Evolutionary conservation across 2,329 filamentous ascomycete genomes (phyloP).

Genomic region (Tothia fuscella): DNA sequence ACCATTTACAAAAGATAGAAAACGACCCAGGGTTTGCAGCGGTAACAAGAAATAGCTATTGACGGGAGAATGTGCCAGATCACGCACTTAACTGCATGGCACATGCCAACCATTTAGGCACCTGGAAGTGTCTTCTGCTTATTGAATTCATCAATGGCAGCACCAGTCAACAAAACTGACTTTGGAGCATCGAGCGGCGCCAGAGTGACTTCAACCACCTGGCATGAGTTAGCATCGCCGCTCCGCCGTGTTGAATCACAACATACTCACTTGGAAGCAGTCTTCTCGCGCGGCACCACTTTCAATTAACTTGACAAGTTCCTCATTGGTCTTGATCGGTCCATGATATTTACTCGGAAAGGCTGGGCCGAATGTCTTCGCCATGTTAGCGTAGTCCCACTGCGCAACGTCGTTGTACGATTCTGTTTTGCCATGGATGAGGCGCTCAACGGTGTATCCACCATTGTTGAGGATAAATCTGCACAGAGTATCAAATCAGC

Average conservation of each 20-base stretch:
- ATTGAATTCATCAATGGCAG: slow-evolving; percentile 16
- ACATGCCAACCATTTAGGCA: too few species aligned
- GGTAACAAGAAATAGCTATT: too few species aligned
- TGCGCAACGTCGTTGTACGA: slow-evolving; percentile 12
- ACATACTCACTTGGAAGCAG: slow-evolving; percentile 5
- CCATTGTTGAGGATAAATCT: slow-evolving; percentile 10
- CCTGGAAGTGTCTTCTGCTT: slow-evolving; percentile 7
- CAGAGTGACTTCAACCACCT: slow-evolving; percentile 16
- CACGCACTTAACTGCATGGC: too few species aligned
- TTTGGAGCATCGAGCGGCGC: slow-evolving; percentile 14
- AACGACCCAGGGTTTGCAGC: too few species aligned
- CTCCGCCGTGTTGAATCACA: background rate
- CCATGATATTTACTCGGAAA: slow-evolving; percentile 12
- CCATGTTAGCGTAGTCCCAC: slow-evolving; percentile 10
- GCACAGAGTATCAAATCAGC: background rate
- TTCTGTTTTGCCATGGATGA: slow-evolving; percentile 5
- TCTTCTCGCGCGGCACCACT: slow-evolving; percentile 7
- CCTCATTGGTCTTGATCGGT: slow-evolving; percentile 14
- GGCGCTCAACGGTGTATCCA: slow-evolving; percentile 9
- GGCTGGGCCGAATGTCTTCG: slow-evolving; percentile 10
- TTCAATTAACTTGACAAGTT: slow-evolving; percentile 11
- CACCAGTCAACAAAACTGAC: slow-evolving; percentile 12
- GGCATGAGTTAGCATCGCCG: background rate
- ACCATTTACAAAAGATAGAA: too few species aligned
- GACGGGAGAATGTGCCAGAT: too few species aligned